Conservation (phyloP, 2,329 filamentous ascomycete genomes). For the Paramyrothecium roridum region DNA sequence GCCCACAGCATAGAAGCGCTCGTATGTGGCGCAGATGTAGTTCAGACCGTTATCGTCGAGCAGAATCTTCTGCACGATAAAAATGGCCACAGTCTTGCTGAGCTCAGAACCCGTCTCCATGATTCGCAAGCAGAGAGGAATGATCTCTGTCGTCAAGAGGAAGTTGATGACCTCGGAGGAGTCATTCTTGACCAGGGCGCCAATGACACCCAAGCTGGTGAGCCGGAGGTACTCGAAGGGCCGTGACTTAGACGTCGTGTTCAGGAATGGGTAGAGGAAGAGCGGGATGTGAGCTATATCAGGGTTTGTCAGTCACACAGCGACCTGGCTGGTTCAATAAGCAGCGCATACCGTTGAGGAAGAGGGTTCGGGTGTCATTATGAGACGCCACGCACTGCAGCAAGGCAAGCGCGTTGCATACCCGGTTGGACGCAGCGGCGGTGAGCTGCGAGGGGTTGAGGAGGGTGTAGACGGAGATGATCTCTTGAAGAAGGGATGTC, state of each 20-base stretch:
- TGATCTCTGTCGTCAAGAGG: constrained; percentile 95
- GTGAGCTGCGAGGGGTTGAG: constrained; percentile 96
- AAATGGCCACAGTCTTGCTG: constrained; percentile 98
- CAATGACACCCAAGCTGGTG: constrained; percentile 93
- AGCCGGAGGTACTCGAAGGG: constrained; percentile 97
- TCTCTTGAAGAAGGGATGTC: constrained; percentile 95
- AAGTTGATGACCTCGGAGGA: constrained; percentile 99
- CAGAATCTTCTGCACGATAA: constrained; percentile 98
- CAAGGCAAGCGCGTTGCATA: constrained; percentile 94
- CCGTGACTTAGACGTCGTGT: constrained; percentile 96
- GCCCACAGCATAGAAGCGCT: constrained; percentile 96
- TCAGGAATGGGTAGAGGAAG: constrained; percentile 96
- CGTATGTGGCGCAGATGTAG: constrained; percentile 98
- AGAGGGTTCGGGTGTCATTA: constrained; percentile 90
- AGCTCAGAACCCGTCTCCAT: constrained; percentile 99
- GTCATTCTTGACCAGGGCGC: constrained; percentile 97
- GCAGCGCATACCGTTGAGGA: constrained; percentile 72
- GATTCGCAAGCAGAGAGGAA: constrained; percentile 92
- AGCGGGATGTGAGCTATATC: constrained; percentile 85
- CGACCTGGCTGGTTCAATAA: neutral
- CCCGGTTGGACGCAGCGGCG: constrained; percentile 92
- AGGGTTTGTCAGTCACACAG: constrained; percentile 8
- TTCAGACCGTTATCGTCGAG: constrained; percentile 94
- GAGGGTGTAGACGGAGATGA: constrained; percentile 96
- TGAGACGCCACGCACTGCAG: constrained; percentile 97